Percentiles rank a stretch among this genome's conserved stretches.
Conservation (phyloP, 305 asterid species). For the Fraxinus floribunda region DNA sequence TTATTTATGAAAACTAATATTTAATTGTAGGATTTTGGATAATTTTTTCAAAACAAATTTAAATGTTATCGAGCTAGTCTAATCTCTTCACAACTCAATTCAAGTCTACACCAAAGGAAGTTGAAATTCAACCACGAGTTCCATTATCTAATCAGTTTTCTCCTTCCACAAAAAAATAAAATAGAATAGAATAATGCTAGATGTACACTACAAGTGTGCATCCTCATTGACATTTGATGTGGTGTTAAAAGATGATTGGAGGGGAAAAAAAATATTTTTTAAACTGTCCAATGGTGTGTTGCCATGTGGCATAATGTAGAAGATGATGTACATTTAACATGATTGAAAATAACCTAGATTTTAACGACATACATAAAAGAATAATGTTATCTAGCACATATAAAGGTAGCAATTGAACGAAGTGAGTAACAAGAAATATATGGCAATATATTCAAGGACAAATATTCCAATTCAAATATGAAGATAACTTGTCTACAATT, state of each 20-base stretch:
- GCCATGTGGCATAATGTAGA: neutral
- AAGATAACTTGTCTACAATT: neutral
- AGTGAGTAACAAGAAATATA: neutral
- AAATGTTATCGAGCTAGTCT: conserved; percentile 3
- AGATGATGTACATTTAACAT: neutral
- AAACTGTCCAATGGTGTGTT: neutral
- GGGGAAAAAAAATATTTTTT: neutral
- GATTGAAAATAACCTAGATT: neutral
- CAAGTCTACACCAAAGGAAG: neutral
- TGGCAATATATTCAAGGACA: neutral
- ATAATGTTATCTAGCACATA: neutral
- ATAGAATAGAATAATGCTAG: too few relatives aligned
- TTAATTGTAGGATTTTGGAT: too few relatives aligned
- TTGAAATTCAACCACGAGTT: neutral
- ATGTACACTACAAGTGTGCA: too few relatives aligned
- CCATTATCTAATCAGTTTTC: neutral
- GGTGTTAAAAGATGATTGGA: neutral
- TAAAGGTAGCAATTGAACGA: neutral
- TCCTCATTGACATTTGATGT: neutral
- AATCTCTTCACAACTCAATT: neutral
- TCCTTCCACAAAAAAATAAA: neutral
- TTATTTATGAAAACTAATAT: too few relatives aligned
- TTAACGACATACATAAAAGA: neutral
- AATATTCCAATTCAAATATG: neutral
- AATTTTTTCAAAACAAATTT: neutral